These are phyloP conservation scores for Sporobolomyces roseus DNA, from an alignment of 768 basidiomycete genomes.

Conservation along the genomic window DNA sequence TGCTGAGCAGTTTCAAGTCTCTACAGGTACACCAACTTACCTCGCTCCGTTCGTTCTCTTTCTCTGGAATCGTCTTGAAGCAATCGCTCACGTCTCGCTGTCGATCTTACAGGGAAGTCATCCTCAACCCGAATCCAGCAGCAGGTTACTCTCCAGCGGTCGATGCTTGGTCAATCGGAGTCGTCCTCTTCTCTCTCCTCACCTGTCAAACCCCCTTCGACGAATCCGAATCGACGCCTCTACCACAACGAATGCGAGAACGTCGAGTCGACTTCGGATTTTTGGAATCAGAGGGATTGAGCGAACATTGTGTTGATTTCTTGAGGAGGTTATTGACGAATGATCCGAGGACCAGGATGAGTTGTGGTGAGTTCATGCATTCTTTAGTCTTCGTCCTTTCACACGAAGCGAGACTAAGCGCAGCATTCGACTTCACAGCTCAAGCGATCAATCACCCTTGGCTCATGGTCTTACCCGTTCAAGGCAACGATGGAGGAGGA, in stretches of 20 bases:
- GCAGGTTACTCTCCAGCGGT: conserved; percentile 79
- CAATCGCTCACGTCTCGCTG: neutral
- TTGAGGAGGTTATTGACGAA: conserved; percentile 62
- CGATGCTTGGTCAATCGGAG: conserved; percentile 94
- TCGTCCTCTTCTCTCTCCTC: conserved; percentile 75
- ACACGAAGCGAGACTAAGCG: neutral
- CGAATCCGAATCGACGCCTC: conserved; percentile 62
- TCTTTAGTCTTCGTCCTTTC: no score
- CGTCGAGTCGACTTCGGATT: conserved; percentile 63
- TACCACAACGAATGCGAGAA: conserved; percentile 60
- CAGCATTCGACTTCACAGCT: conserved; percentile 33
- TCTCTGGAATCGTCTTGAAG: no score
- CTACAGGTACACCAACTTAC: conserved; percentile 88
- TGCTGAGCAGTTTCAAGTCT: conserved; percentile 48
- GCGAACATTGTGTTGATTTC: conserved; percentile 62
- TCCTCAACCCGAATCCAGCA: conserved; percentile 60
- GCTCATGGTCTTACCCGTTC: conserved; percentile 52
- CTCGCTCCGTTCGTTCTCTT: conserved; percentile 60
- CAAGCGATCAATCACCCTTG: conserved; percentile 72
- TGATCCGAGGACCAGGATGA: conserved; percentile 66
- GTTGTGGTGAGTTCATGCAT: conserved; percentile 50
- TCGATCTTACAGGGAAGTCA: conserved; percentile 54
- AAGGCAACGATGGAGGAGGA: neutral
- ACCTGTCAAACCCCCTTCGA: conserved; percentile 68
- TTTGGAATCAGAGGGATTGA: conserved; percentile 53